Base-by-base conservation (phyloP, 148 eudicot genomes). In the Silene uniflora region DNA sequence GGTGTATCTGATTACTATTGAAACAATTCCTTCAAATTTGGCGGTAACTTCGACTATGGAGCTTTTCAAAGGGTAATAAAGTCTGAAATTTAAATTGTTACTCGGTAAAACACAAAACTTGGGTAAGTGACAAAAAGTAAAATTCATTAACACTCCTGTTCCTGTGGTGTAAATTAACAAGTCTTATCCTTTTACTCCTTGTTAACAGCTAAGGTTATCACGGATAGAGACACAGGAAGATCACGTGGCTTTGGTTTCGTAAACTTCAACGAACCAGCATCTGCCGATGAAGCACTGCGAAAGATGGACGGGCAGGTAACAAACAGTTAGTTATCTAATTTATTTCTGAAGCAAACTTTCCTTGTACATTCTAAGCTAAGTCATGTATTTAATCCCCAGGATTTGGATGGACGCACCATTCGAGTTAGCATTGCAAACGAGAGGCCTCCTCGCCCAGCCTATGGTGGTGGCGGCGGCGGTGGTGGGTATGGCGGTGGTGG, bases 161-260 rank as follows among this genome's bases (percentile, higher is more conserved):
- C 44, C 10, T 39, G 9, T 39, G 9, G 9, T 39, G 44, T 32
- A 32, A 39, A 39, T 39, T 39, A 39, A 39, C 44, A 39, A 39
- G 0, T 39, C 44, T 39, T 39, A 7, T 39, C 8, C 8, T 7
- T 39, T 7, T 39, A 39, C 44, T 39, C 54, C 67, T 16, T 29
- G 22, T 78, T 18, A 19, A 64, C 89, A 92, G 98, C 93, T 19
- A 88, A 75, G 79, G 88, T 93, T 10, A 88, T 93, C 77, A 88
- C 75, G 13, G 98, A 93, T 66, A 88, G 98, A 85, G 92, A 91
- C 0, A 63, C 90, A 14, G 97, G 96, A 67, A 90, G 79, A 74
- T 92, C 97, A 22, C 85, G 90, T 79, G 97, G 96, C 54, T 92
- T 92, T 69, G 97, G 97, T 6, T 92, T 92, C 78, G 97, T 92